Evolutionary conservation across 2,329 filamentous ascomycete species (phyloP).

Genomic region (Phyllosticta capitalensis): DNA sequence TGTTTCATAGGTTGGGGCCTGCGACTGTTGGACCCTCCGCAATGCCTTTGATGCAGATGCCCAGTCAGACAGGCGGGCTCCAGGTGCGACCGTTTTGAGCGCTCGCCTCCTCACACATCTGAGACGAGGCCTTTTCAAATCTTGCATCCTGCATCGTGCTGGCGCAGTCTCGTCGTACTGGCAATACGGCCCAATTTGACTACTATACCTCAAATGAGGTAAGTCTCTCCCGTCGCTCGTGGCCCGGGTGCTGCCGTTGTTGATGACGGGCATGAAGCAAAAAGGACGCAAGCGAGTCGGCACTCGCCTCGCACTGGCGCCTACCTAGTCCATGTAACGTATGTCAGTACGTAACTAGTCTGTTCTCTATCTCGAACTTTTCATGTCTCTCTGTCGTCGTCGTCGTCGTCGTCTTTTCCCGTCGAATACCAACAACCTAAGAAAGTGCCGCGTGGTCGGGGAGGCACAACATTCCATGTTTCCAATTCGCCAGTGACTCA

Average conservation of each 20-base stretch:
- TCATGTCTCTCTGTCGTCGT: neutral
- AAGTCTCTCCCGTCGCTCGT: neutral
- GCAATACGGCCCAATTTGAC: neutral
- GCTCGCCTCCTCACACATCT: neutral
- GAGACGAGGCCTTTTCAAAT: neutral
- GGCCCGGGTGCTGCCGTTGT: neutral
- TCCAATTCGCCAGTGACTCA: neutral
- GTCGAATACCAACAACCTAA: neutral
- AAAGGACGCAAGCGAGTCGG: neutral
- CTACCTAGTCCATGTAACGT: neutral
- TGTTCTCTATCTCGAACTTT: neutral
- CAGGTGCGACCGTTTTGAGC: conserved; percentile 8
- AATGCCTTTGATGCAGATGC: conserved; percentile 7
- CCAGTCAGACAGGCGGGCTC: conserved; percentile 1
- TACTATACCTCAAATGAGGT: neutral
- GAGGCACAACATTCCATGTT: neutral
- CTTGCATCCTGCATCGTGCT: neutral
- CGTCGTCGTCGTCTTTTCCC: neutral
- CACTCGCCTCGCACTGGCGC: neutral
- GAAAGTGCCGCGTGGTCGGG: neutral
- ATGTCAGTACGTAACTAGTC: conserved; percentile 6
- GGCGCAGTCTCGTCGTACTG: neutral
- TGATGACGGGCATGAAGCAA: neutral
- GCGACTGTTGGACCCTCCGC: neutral
- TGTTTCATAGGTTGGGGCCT: conserved; percentile 56